These are phyloP conservation scores for Aspergillus sp. DNA, from an alignment of 2,329 filamentous ascomycete genomes.

Conservation along the genomic window DNA sequence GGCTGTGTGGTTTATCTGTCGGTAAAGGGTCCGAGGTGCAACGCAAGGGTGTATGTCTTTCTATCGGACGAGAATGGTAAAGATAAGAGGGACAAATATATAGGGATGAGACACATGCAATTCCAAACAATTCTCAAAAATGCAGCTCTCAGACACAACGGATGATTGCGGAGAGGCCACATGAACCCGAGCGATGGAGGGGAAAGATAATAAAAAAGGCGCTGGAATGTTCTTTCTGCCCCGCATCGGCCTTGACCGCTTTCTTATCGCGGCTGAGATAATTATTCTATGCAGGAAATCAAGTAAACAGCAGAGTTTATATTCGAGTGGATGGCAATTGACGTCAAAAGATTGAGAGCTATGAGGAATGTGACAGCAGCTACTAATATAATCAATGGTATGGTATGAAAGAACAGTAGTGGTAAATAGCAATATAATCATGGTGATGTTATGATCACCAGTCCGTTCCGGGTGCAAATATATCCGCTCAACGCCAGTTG, in stretches of 20 bases:
- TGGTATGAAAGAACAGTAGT: neutral
- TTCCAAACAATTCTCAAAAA: neutral
- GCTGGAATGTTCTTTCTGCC: conserved; percentile 10
- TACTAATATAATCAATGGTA: neutral
- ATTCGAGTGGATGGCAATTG: neutral
- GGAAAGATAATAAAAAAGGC: neutral
- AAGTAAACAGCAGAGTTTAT: too few species aligned
- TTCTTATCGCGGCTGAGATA: conserved; percentile 11
- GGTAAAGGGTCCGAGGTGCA: too few species aligned
- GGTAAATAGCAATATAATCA: neutral
- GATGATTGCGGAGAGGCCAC: neutral
- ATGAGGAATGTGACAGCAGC: neutral
- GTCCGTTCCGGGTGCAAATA: neutral
- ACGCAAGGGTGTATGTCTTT: too few species aligned
- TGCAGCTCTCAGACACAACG: neutral
- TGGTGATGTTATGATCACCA: neutral
- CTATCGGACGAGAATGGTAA: neutral
- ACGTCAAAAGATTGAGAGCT: too few species aligned
- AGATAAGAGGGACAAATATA: neutral
- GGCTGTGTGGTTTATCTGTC: too few species aligned
- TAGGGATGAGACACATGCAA: neutral
- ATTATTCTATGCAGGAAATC: neutral
- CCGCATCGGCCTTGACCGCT: conserved; percentile 7
- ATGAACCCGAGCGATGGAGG: neutral
- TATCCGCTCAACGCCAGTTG: neutral